Conservation (phyloP, 257 asterid genomes). For the Scutellaria minor region DNA sequence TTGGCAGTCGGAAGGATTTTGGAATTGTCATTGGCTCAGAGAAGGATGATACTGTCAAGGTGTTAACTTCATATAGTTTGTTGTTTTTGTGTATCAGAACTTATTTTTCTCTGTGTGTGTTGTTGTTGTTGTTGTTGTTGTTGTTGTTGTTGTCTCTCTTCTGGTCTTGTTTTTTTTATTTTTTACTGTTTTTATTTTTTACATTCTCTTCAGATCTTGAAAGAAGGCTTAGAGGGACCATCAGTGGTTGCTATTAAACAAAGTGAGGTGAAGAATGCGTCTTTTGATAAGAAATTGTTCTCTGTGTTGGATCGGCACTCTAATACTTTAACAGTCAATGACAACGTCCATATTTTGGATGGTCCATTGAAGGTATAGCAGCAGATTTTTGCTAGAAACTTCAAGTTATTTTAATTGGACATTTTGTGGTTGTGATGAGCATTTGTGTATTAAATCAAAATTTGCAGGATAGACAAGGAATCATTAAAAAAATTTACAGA, state of each 20-base stretch:
- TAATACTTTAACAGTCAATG: conserved; percentile 70
- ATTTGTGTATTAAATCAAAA: conserved; percentile 27
- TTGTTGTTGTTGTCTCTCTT: background rate
- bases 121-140: background rate
- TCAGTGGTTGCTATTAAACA: conserved; percentile 56
- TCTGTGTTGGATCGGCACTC: conserved; percentile 70
- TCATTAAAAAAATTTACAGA: conserved; percentile 74
- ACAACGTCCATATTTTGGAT: conserved; percentile 67
- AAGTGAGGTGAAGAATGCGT: conserved; percentile 72
- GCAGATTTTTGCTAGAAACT: conserved; percentile 26
- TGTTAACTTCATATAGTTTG: conserved; percentile 33
- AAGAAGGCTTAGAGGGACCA: conserved; percentile 79
- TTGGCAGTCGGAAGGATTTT: conserved; percentile 84
- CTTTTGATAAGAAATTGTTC: conserved; percentile 86
- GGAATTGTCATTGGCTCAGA: conserved; percentile 85
- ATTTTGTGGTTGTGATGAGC: conserved; percentile 29
- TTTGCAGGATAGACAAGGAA: conserved; percentile 84
- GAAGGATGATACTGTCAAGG: conserved; percentile 84
- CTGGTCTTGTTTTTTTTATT: background rate
- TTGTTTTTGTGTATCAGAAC: conserved; percentile 29
- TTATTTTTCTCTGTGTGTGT: conserved; percentile 26
- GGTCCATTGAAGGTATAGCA: conserved; percentile 80
- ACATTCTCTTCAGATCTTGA: conserved; percentile 56
- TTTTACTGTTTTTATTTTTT: background rate
- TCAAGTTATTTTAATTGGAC: conserved; percentile 18